These are phyloP conservation scores for Dillenia turbinata DNA, from an alignment of 164 flowering plant species.

Conservation along the genomic window DNA sequence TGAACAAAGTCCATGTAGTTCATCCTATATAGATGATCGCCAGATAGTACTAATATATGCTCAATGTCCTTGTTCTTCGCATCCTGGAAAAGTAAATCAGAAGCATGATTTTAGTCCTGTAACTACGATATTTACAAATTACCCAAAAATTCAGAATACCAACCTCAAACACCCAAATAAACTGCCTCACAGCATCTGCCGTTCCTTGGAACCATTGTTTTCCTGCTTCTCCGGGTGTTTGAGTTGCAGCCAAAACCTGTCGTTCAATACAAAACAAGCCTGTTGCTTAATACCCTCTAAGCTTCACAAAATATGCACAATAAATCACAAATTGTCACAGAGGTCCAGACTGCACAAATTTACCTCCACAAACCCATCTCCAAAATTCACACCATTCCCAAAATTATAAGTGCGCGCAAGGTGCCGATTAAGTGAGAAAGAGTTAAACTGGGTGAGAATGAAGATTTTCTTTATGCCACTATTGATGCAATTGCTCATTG, in stretches of 20 bases:
- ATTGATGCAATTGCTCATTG: slow-evolving; percentile 93
- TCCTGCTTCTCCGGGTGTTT: slow-evolving; percentile 84
- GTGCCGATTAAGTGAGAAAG: slow-evolving; percentile 86
- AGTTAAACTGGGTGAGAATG: slow-evolving; percentile 85
- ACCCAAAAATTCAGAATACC: neutral
- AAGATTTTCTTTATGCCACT: slow-evolving; percentile 83
- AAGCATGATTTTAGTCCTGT: too few species aligned
- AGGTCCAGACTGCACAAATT: too few species aligned
- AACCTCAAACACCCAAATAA: slow-evolving; percentile 84
- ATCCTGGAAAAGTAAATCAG: slow-evolving; percentile 43
- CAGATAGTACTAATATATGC: slow-evolving; percentile 82
- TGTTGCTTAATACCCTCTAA: too few species aligned
- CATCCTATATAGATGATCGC: slow-evolving; percentile 97
- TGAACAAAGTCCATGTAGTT: slow-evolving; percentile 92
- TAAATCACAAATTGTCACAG: too few species aligned
- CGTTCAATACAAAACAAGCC: neutral
- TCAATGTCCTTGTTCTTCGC: slow-evolving; percentile 85
- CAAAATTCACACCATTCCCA: slow-evolving; percentile 67
- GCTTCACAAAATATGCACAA: too few species aligned
- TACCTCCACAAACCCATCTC: slow-evolving; percentile 90
- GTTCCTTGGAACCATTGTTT: slow-evolving; percentile 96
- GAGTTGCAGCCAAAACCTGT: slow-evolving; percentile 88
- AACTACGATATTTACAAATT: neutral
- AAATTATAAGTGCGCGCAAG: slow-evolving; percentile 69
- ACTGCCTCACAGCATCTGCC: slow-evolving; percentile 97